These are phyloP conservation scores for Bipolaris bicolor DNA, from an alignment of 2,329 filamentous ascomycete species.

Conservation along the genomic window DNA sequence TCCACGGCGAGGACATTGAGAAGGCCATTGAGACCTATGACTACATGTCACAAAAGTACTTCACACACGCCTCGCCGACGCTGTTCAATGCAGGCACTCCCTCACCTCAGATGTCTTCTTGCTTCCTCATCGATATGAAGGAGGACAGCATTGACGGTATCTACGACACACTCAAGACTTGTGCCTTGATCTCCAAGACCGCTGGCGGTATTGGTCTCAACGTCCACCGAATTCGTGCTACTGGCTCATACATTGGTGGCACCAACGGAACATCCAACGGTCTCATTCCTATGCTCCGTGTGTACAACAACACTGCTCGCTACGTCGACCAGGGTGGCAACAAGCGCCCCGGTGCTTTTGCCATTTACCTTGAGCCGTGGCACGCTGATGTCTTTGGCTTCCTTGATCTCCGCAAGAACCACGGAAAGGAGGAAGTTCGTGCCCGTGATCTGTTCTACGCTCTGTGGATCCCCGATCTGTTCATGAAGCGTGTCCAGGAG, in stretches of 20 bases:
- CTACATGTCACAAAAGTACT: conserved; percentile 98
- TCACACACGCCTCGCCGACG: conserved; percentile 96
- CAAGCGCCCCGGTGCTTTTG: conserved; percentile 97
- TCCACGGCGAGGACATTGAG: conserved; percentile 94
- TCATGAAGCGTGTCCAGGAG: conserved; percentile 99
- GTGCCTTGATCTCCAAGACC: conserved; percentile 99
- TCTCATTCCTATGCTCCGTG: conserved; percentile 95
- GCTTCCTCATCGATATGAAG: conserved; percentile 99
- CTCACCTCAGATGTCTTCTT: conserved; percentile 91
- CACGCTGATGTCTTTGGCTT: conserved; percentile 98
- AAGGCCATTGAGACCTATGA: conserved; percentile 97
- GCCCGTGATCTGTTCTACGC: conserved; percentile 97
- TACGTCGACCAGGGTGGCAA: conserved; percentile 99
- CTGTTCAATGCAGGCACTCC: conserved; percentile 98
- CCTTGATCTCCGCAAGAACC: conserved; percentile 97
- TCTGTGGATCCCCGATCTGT: conserved; percentile 97
- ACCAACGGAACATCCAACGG: conserved; percentile 99
- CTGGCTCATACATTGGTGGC: conserved; percentile 95
- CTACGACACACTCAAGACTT: conserved; percentile 98
- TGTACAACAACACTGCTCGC: conserved; percentile 98
- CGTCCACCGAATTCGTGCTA: conserved; percentile 94
- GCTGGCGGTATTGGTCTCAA: conserved; percentile 97
- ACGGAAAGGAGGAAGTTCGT: conserved; percentile 97
- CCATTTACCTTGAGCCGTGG: conserved; percentile 99
- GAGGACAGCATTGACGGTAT: conserved; percentile 99